phyloP scores from a whole-genome alignment of 768 basidiomycete species.

The Pleurotus eryngii region DNA sequence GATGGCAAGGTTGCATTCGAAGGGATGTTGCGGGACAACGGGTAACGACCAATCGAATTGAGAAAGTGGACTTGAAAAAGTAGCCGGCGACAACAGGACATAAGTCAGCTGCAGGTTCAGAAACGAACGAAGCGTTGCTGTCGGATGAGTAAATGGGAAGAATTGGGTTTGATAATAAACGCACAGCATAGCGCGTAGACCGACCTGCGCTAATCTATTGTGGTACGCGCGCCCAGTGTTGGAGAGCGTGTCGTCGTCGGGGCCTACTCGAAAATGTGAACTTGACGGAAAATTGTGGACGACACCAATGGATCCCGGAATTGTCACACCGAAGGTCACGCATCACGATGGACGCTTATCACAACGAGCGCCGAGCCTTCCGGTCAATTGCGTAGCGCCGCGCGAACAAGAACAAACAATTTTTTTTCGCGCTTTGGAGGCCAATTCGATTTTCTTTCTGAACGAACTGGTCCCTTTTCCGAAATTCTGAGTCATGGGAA shows the following conservation, averaged over 20 bases:
- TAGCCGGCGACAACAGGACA: constrained; percentile 69
- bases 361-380: background rate
- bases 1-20: constrained; percentile 19
- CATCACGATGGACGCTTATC: background rate
- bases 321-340: background rate
- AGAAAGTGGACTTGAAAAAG: constrained; percentile 44
- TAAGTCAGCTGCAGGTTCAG: constrained; percentile 52
- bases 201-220: background rate
- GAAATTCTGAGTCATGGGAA: no score
- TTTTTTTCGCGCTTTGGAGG: no score
- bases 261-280: background rate
- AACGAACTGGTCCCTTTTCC: no score
- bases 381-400: no score
- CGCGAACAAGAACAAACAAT: no score
- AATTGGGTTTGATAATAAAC: constrained; percentile 14
- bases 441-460: no score
- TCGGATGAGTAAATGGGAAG: background rate
- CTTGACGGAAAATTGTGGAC: constrained; percentile 6
- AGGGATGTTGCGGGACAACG: constrained; percentile 16
- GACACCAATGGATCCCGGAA: background rate
- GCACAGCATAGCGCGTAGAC: constrained; percentile 54
- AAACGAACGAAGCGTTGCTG: background rate
- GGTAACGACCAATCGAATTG: constrained; percentile 19
- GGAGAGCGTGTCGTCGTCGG: background rate
- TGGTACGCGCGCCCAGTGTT: background rate